Evolutionary conservation across 306 rosid species (phyloP), one percentile per base, ranked within the genome.

Genomic region (Lathyrus aphaca): DNA sequence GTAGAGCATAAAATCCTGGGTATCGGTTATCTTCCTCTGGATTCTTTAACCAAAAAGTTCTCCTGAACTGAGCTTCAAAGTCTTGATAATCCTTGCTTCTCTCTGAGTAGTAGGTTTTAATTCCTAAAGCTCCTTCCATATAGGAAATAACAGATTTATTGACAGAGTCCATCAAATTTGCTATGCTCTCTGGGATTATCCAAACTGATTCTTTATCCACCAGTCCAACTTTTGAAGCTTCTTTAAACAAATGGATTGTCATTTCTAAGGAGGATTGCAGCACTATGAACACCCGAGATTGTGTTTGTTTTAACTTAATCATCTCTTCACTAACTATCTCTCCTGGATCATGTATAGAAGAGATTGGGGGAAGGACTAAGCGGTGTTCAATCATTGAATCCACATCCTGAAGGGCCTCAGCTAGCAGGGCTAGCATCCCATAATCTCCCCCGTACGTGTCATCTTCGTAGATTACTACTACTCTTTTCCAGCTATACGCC

Each of bases 111-210:
- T 78, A 57, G n/a, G 78, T 77, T 75, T 79, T 87, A 75, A 87
- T 86, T 77, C 94, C 96, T 49, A 90, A 54, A 53, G 88, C 67
- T 50, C 91, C 96, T 64, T 79, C 81, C 91, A 85, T 83, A 7
- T 55, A 68, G 46, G 84, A 82, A 43, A 82, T 75, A 23, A 57
- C 50, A 15, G 83, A 29, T 51, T 65, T 75, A 25, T 70, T 68
- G 50, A 82, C 65, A 3, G 78, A 75, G 61, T 80, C 85, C 38
- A 90, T 72, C 27, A 73, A 55, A 79, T 83, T 82, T 0, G 89
- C 61, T 62, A 82, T 53, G 64, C 80, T 74, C 72, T 87, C 94
- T 12, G 91, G 72, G 53, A 85, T 42, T 60, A 90, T 84, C 96
- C 94, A 90, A 65, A 44, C 88, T 2, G 96, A 87, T 3, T 87